These are phyloP conservation scores for Nothopassalora personata DNA, from an alignment of 2,329 filamentous ascomycete species.

Conservation along the genomic window DNA sequence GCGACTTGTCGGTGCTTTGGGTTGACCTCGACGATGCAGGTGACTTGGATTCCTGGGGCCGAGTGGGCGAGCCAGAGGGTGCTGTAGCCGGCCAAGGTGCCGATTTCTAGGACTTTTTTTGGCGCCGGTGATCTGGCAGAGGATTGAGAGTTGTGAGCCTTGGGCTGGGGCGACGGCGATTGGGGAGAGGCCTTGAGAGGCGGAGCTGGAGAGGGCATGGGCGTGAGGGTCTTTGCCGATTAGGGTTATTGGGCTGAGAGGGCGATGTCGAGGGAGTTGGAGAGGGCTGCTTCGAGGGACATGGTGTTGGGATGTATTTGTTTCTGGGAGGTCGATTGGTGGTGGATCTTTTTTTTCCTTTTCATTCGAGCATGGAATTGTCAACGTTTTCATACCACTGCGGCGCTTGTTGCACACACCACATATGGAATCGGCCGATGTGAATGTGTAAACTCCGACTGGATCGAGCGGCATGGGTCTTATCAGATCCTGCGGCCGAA, in stretches of 20 bases:
- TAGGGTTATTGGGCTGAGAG: slow-evolving; percentile 1
- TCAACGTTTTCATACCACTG: neutral
- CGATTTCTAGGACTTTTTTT: slow-evolving; percentile 46
- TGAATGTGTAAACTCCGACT: neutral
- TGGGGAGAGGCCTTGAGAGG: slow-evolving; percentile 22
- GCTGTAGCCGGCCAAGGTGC: slow-evolving; percentile 52
- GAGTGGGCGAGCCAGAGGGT: slow-evolving; percentile 49
- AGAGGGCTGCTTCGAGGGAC: neutral
- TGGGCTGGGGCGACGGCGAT: slow-evolving; percentile 35
- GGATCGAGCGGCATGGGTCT: neutral
- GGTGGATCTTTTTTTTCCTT: neutral
- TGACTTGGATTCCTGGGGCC: slow-evolving; percentile 39
- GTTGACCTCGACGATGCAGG: slow-evolving; percentile 51
- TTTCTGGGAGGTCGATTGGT: neutral
- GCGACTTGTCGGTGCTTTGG: slow-evolving; percentile 45
- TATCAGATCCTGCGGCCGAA: neutral
- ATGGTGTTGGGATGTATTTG: neutral
- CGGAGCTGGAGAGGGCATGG: slow-evolving; percentile 12
- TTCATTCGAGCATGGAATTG: neutral
- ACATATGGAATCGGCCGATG: neutral
- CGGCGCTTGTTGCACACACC: neutral
- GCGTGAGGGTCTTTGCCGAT: slow-evolving; percentile 1
- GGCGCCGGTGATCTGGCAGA: slow-evolving; percentile 25
- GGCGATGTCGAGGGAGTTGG: neutral
- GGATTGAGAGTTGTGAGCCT: slow-evolving; percentile 39